Evolutionary conservation across 345 rosid species (phyloP).

Genomic region (Ricinus communis): DNA sequence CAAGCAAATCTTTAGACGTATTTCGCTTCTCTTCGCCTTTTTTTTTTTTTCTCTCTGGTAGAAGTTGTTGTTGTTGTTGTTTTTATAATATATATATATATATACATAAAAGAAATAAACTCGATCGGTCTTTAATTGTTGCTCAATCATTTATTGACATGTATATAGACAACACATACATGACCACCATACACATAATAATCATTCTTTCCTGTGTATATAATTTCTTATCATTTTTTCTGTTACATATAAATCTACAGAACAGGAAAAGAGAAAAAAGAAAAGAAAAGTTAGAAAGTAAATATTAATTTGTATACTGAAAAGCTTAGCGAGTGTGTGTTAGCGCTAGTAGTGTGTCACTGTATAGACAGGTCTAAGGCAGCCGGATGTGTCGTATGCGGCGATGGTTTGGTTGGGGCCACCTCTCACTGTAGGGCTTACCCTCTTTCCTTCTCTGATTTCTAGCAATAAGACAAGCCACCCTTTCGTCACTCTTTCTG

Average conservation of each 20-base stretch:
- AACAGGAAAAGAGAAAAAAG: background rate
- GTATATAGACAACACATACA: slow-evolving; percentile 28
- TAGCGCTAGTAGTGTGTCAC: slow-evolving; percentile 26
- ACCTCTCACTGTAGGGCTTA: slow-evolving; percentile 5
- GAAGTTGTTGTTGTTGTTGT: slow-evolving; percentile 17
- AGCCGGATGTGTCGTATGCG: slow-evolving; percentile 58
- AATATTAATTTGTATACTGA: no score
- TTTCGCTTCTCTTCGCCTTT: slow-evolving; percentile 19
- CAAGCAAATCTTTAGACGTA: slow-evolving; percentile 34
- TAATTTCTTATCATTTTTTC: background rate
- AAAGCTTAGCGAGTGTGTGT: slow-evolving; percentile 17
- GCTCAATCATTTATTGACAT: slow-evolving; percentile 28
- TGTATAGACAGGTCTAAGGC: slow-evolving; percentile 32
- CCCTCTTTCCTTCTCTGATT: background rate
- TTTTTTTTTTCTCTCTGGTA: slow-evolving; percentile 5
- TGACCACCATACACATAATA: slow-evolving; percentile 24
- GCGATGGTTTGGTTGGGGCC: slow-evolving; percentile 41
- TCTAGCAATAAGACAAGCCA: slow-evolving; percentile 23
- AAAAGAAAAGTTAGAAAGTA: background rate
- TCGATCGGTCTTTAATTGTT: background rate
- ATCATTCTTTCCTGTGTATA: slow-evolving; percentile 11
- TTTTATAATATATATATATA: slow-evolving; percentile 10
- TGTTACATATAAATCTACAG: background rate
- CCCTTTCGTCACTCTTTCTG: slow-evolving; percentile 25
- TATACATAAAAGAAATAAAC: background rate